phyloP scores from a whole-genome alignment of 78 protist genomes.

The Dictyostelium firmibasis region DNA sequence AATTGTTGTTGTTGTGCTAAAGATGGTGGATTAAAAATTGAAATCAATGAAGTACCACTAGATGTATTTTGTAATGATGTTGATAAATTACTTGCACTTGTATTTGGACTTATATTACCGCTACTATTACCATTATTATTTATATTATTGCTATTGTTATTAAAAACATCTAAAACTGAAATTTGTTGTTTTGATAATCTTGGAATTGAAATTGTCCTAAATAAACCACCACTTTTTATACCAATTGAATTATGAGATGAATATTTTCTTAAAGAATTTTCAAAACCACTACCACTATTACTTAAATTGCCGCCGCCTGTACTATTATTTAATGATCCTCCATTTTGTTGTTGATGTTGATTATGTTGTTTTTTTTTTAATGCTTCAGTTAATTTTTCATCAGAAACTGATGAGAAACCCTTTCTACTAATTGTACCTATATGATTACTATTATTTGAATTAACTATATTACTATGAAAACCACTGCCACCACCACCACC shows the following conservation, averaged over 20 bases:
- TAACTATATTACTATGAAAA: neutral
- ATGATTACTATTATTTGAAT: neutral
- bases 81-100: neutral
- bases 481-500: too few relatives aligned
- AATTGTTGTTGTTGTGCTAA: neutral
- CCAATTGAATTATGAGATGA: conserved; percentile 51
- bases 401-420: neutral
- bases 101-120: neutral
- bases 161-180: conserved; percentile 14
- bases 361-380: conserved; percentile 2
- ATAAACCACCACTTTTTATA: conserved; percentile 6
- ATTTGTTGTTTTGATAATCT: conserved; percentile 40
- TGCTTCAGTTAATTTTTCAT: neutral
- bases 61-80: neutral
- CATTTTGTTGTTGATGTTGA: neutral
- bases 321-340: neutral
- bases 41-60: neutral
- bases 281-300: neutral
- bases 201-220: conserved; percentile 52
- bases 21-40: neutral
- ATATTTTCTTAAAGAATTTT: conserved; percentile 27
- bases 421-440: neutral
- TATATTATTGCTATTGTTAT: neutral
- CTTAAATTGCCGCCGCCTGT: neutral
- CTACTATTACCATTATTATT: neutral